These are phyloP conservation scores for Noccaea bulbosa DNA, from an alignment of 345 rosid species.

Conservation along the genomic window DNA sequence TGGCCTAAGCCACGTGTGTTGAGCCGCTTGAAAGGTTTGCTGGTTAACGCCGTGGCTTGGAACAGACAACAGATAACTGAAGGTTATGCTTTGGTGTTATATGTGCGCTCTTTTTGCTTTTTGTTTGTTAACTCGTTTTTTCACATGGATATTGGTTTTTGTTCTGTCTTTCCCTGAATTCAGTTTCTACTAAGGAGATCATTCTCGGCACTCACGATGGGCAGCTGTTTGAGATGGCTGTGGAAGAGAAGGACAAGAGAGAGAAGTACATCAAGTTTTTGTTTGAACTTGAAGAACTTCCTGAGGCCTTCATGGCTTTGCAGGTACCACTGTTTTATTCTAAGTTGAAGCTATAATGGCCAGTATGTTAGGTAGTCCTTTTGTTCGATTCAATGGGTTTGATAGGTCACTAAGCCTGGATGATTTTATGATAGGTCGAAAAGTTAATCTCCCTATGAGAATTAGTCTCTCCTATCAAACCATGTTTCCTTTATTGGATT, in stretches of 20 bases:
- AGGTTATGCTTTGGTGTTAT: constrained; percentile 54
- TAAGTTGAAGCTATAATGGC: constrained; percentile 13
- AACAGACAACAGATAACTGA: constrained; percentile 90
- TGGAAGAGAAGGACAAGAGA: constrained; percentile 96
- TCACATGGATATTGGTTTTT: constrained; percentile 22
- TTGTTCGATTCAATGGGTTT: background rate
- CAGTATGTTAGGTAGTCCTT: background rate
- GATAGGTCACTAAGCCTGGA: background rate
- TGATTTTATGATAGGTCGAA: background rate
- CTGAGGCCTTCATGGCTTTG: constrained; percentile 91
- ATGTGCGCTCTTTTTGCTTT: background rate
- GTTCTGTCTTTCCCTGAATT: constrained; percentile 27
- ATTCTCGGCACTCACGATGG: constrained; percentile 91
- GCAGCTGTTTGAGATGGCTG: constrained; percentile 87
- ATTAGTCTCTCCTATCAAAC: constrained; percentile 5
- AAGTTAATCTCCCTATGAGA: background rate
- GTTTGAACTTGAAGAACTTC: constrained; percentile 80
- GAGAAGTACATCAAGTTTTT: constrained; percentile 88
- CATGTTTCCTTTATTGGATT: constrained; percentile 4
- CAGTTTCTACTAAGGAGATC: constrained; percentile 95
- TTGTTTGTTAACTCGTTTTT: background rate
- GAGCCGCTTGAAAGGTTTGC: constrained; percentile 76
- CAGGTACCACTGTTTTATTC: constrained; percentile 55
- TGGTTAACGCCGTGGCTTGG: constrained; percentile 94
- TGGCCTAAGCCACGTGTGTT: constrained; percentile 92